Evolutionary conservation across 208 protist species (phyloP).

Genomic region (Novymonas esmeraldas): DNA sequence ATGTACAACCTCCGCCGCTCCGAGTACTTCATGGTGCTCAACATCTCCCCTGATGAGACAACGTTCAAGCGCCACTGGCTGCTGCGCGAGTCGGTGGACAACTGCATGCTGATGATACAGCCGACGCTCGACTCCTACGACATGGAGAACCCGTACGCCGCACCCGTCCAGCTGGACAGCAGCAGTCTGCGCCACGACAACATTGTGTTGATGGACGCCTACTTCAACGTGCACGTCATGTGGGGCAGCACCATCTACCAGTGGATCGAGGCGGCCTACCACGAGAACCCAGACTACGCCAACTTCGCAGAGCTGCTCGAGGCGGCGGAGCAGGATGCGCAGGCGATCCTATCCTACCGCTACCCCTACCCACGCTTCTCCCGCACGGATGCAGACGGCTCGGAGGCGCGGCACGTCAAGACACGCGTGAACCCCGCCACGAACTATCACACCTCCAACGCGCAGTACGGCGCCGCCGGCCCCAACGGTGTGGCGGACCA

Average conservation of each 20-base stretch:
- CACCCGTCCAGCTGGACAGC: conserved; percentile 94
- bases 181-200: conserved; percentile 87
- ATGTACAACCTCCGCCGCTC: conserved; percentile 99
- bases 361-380: conserved; percentile 89
- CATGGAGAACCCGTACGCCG: conserved; percentile 75
- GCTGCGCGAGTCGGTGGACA: conserved; percentile 94
- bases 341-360: conserved; percentile 49
- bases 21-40: conserved; percentile 97
- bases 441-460: conserved; percentile 51
- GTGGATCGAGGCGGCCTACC: conserved; percentile 94
- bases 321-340: conserved; percentile 69
- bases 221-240: conserved; percentile 98
- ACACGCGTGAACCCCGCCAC: conserved; percentile 85
- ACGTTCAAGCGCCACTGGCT: conserved; percentile 97
- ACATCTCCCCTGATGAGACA: conserved; percentile 98
- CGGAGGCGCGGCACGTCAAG: conserved; percentile 86
- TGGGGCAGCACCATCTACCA: conserved; percentile 95
- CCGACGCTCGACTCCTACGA: conserved; percentile 97
- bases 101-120: conserved; percentile 98
- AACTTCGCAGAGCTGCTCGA: conserved; percentile 81
- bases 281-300: conserved; percentile 89
- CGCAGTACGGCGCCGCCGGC: conserved; percentile 23
- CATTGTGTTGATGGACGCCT: conserved; percentile 99
- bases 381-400: conserved; percentile 83
- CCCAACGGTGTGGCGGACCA: conserved; percentile 22